Percentiles rank a stretch among this genome's conserved stretches.
phyloP scores from a whole-genome alignment of 495 filamentous ascomycete genomes.

The Mycothermus thermophilus region DNA sequence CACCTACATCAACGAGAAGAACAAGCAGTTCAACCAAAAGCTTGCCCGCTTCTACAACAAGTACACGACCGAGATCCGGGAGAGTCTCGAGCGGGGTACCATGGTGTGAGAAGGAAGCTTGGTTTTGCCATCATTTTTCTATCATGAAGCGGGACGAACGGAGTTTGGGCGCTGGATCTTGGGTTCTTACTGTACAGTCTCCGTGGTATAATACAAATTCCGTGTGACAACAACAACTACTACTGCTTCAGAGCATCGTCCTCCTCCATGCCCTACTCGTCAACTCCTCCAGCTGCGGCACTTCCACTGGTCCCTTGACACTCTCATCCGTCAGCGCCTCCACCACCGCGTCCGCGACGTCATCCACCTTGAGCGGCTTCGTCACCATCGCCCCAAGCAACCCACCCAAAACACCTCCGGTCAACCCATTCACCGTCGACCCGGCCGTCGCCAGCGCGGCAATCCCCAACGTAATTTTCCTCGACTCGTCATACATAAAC shows the following conservation, averaged over 20 bases:
- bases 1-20: constrained; percentile 99
- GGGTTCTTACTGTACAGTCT: constrained; percentile 5
- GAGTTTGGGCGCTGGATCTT: constrained; percentile 10
- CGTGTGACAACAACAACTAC: no score
- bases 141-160: constrained; percentile 5
- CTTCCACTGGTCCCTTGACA: constrained; percentile 55
- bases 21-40: constrained; percentile 98
- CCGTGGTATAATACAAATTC: no score
- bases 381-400: constrained; percentile 66
- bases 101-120: constrained; percentile 47
- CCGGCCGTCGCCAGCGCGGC: constrained; percentile 58
- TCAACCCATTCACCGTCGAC: constrained; percentile 53
- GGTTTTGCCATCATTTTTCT: constrained; percentile 5
- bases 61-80: constrained; percentile 93
- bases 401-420: constrained; percentile 57
- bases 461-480: constrained; percentile 71
- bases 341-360: constrained; percentile 72
- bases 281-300: constrained; percentile 55
- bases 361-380: constrained; percentile 76
- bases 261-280: constrained; percentile 68
- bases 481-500: constrained; percentile 75
- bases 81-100: constrained; percentile 94
- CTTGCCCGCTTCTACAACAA: constrained; percentile 92
- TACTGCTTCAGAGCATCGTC: constrained; percentile 51
- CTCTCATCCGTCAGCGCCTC: constrained; percentile 59